Base-by-base conservation (phyloP, 2,329 filamentous ascomycete species). In the Didymosphaeria variabile region DNA sequence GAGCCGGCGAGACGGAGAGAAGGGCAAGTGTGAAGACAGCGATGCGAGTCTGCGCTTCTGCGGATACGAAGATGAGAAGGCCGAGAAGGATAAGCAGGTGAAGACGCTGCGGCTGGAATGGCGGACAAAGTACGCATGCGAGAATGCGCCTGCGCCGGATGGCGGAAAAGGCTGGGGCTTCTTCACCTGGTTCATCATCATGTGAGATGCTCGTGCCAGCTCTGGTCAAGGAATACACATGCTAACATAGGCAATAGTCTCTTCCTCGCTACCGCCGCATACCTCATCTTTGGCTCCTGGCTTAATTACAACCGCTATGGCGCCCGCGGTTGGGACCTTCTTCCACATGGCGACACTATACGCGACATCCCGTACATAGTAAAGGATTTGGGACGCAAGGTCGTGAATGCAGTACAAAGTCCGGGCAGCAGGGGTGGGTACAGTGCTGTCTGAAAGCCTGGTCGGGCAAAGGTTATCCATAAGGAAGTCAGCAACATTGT, bases 301-400 rank as follows among this genome's bases (percentile, higher is more conserved):
- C 89, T 98, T 77, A 98, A 98, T 84, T 98, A 98, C 85, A 97
- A 93, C 82, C 91, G 94, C 64, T 97, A 97, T 79, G 94, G 94
- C 51, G 94, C 94, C 55, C 87, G 94, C 47, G 95, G 95, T 59
- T 98, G 94, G 94, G 95, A 98, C 73, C 85, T 97, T 19, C 84
- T 98, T 19, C 95, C 95, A 15, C 94, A 98, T 76, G 91, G 91
- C 67, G 95, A 99, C 78, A 91, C 92, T 0, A 91, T 98, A 70
- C 90, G 94, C 66, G 95, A 99, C 74, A 81, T 97, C 21, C 95
- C 95, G 3, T 98, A 97, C 76, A 85, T 98, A 57, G 80, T 97
- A 65, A 94, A 94, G 80, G 95, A 99, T 79, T 97, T 92, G 88
- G 85, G 87, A 17, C 87, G 93, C 60, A 87, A 90, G 67, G 89